These are phyloP conservation scores for Didymella exigua DNA, from an alignment of 2,329 filamentous ascomycete species.

Conservation along the genomic window DNA sequence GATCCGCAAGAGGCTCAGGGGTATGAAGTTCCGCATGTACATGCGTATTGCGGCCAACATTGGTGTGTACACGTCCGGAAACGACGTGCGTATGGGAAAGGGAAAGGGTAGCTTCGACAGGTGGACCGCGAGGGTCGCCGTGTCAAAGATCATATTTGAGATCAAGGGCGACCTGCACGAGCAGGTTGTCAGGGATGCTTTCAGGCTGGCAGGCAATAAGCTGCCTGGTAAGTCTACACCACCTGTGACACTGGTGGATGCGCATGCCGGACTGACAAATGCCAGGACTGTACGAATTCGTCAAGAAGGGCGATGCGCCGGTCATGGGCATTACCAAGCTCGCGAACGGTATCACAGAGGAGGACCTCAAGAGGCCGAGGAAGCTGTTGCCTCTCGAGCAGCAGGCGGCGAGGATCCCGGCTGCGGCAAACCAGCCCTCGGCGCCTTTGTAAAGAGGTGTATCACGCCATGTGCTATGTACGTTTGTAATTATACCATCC, in stretches of 20 bases:
- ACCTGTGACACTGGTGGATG: neutral
- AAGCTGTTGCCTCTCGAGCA: conserved; percentile 63
- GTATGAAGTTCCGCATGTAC: conserved; percentile 90
- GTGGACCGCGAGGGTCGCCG: conserved; percentile 88
- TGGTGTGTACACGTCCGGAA: conserved; percentile 93
- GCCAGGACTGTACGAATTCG: conserved; percentile 84
- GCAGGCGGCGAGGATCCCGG: conserved; percentile 71
- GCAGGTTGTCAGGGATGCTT: conserved; percentile 90
- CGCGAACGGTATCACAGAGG: conserved; percentile 77
- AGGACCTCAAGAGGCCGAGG: conserved; percentile 81
- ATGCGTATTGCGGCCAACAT: conserved; percentile 91
- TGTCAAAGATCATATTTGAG: conserved; percentile 92
- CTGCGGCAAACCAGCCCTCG: conserved; percentile 30
- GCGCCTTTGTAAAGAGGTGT: conserved; percentile 19
- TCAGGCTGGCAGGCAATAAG: conserved; percentile 92
- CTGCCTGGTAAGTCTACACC: conserved; percentile 71
- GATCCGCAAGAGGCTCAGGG: conserved; percentile 85
- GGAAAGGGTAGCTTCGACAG: conserved; percentile 97
- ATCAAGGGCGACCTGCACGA: conserved; percentile 92
- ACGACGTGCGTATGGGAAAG: conserved; percentile 98
- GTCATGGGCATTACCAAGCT: conserved; percentile 94
- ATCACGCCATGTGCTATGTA: conserved; percentile 1
- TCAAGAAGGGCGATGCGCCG: conserved; percentile 86
- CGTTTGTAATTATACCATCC: conserved; percentile 4
- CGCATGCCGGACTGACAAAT: conserved; percentile 16